Evolutionary conservation across 805 yeast species (phyloP), one percentile per base, ranked within the genome.

Genomic region (Kregervanrija delftensis): DNA sequence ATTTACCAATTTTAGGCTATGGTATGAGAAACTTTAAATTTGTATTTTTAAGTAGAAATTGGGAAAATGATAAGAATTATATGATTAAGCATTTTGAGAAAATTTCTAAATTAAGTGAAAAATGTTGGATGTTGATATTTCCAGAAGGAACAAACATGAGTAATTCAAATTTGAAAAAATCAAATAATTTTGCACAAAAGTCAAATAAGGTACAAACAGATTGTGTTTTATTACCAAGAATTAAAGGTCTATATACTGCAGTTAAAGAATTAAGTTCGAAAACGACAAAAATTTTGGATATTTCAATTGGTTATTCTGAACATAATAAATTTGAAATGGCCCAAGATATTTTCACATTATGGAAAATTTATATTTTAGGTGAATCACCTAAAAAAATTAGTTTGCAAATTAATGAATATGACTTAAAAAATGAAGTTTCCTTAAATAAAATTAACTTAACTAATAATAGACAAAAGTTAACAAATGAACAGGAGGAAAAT

Each of bases 81-180:
- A 70, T 90, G 68, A 68, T 76, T 28, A 73, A 74, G 40, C 74
- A 72, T 40, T 68, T 89, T 45, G 64, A 67, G 12, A 70, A 68
- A 37, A 62, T 79, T 1, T 63, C 70, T 17, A 77, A 76, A 1
- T 45, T 54, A 5, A 33, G 48, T 1, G 60, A 64, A 5, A 71
- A 52, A 59, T 81, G 82, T 50, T 79, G 83, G 72, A 61, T 93
- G 39, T 65, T 90, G 16, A 62, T 93, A 28, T 93, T 84, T 65
- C 99, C 99, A 1, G 99, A 93, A 63, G 99, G 99, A 5, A 93
- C 99, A 0, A 93, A 88, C 47, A 66, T 85, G 44, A 81, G 93
- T 34, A 71, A 70, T 5, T 73, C 77, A 48, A 87, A 96, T 2
- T 71, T 77, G 40, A 65, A 55, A 3, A 75, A 76, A 46, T 78